phyloP scores from a whole-genome alignment of 2,329 filamentous ascomycete genomes.

The Knoxdaviesia proteae region DNA sequence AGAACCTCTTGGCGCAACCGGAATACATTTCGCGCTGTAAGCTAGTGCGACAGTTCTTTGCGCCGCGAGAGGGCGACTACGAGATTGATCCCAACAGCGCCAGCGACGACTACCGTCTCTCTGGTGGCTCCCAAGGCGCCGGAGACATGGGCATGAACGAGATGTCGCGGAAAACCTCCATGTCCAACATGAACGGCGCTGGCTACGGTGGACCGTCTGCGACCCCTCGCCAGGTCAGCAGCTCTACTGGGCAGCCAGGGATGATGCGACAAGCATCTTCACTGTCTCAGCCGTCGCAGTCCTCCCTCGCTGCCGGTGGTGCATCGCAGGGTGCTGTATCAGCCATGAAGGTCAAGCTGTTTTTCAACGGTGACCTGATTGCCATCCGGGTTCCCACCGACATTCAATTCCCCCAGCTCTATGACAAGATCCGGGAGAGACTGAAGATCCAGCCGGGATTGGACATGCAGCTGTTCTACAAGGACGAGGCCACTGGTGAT shows the following conservation, averaged over 20 bases:
- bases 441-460: conserved; percentile 50
- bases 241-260: conserved; percentile 12
- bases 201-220: conserved; percentile 32
- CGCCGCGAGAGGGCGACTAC: conserved; percentile 74
- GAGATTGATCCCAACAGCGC: conserved; percentile 67
- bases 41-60: conserved; percentile 78
- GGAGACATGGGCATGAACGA: neutral
- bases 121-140: conserved; percentile 36
- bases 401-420: conserved; percentile 56
- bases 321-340: conserved; percentile 11
- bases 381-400: conserved; percentile 74
- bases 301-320: conserved; percentile 16
- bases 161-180: neutral
- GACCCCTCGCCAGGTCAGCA: conserved; percentile 22
- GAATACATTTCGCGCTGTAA: conserved; percentile 67
- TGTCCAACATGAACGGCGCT: conserved; percentile 31
- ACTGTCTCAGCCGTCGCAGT: conserved; percentile 31
- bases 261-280: conserved; percentile 24
- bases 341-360: conserved; percentile 83
- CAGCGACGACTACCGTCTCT: conserved; percentile 58
- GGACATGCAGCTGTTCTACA: conserved; percentile 64
- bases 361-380: conserved; percentile 79
- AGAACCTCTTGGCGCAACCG: conserved; percentile 68
- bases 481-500: conserved; percentile 60
- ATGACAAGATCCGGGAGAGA: conserved; percentile 67